A percentile compares a stretch with the other conserved stretches of the same genome.
Conservation (phyloP, 257 asterid species). For the Nicotiana attenuata region DNA sequence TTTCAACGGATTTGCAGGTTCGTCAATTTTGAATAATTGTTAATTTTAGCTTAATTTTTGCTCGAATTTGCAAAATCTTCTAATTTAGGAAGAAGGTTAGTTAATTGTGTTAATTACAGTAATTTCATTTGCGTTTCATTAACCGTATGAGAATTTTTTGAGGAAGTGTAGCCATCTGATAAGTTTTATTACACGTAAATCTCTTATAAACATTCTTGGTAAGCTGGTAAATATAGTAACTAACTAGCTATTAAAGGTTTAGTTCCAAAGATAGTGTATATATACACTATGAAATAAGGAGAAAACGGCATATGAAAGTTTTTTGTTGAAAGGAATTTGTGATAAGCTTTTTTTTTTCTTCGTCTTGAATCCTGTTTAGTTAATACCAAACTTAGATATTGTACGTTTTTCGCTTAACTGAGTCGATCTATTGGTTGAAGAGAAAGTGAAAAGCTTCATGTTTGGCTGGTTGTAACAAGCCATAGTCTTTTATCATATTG, state of each 20-base stretch:
- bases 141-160: not conserved
- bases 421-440: not conserved
- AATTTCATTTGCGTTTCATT: not conserved
- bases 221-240: no score
- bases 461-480: not conserved
- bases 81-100: no score
- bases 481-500: not conserved
- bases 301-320: not conserved
- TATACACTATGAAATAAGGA: not conserved
- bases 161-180: not conserved
- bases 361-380: not conserved
- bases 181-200: no score
- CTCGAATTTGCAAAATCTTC: not conserved
- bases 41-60: not conserved
- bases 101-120: not conserved
- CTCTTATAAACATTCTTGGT: no score
- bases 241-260: no score
- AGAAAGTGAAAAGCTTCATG: not conserved
- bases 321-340: not conserved
- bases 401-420: not conserved
- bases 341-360: not conserved
- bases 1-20: conserved; percentile 95
- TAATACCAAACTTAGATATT: not conserved
- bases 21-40: not conserved
- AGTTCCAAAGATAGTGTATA: no score